Base-by-base conservation (phyloP, 768 basidiomycete genomes). In the Mycena alexandri region DNA sequence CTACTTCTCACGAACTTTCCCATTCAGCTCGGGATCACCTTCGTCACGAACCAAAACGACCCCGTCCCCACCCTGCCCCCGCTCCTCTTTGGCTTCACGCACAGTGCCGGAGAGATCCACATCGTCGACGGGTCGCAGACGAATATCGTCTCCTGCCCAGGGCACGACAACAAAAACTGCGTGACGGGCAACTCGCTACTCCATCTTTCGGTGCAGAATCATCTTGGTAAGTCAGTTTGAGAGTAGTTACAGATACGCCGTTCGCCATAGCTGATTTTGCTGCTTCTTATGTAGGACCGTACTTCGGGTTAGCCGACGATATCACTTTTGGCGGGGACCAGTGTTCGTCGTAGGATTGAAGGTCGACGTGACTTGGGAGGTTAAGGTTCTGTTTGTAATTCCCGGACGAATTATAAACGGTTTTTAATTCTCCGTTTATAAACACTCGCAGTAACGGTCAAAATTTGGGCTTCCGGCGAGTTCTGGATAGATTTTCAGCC, bases 21-120 rank as follows among this genome's bases (percentile, higher is more conserved):
- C 29, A 29, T 29, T 29, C 29, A 79, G 78, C 69, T 79, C 13
- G 74, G 75, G 0, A 51, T 69, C 21, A 73, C 77, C 13, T 74
- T 79, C 67, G 73, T 75, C 7, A 80, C 81, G 10, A 82, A 84
- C 72, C 79, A 82, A 60, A 67, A 80, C 48, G 84, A 85, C 73
- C 79, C 80, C 0, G 80, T 85, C 22, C 82, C 83, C 0, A 72
- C 51, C 36, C 68, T 84, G 33, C 81, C 83, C 8, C 81, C 81
- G 1, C 74, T 73, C 11, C 66, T 76, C 61, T 55, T 84, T 5
- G 77, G 74, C 7, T 85, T 78, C 72, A 73, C 76, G 24, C 84
- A 84, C 57, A 17, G 13, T 5, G 13, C 7, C n/a, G 61, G 61
- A 7, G 61, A 85, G 65, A 73, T 82, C 5, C 83, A 85, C 65